Percentiles rank a stretch among this genome's conserved stretches.
Evolutionary conservation across 2,329 filamentous ascomycete genomes (phyloP).

Genomic region (Grosmannia huntii): DNA sequence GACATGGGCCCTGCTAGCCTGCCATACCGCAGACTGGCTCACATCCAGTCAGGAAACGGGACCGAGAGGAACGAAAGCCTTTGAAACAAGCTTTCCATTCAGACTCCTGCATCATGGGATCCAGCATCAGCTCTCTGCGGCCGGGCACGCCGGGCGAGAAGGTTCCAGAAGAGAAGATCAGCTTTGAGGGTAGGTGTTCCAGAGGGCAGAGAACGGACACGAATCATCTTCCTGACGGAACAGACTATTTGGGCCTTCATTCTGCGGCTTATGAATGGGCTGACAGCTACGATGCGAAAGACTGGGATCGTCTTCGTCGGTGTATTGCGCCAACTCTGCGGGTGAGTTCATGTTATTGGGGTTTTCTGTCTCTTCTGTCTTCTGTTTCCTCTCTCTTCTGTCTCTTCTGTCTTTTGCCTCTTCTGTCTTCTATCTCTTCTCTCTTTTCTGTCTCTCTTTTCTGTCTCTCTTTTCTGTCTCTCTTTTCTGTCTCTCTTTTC

Average conservation of each 20-base stretch:
- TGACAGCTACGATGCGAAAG: constrained; percentile 53
- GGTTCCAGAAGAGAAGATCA: constrained; percentile 1
- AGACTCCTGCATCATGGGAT: constrained; percentile 7
- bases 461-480: too few relatives aligned
- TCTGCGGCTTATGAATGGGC: constrained; percentile 47
- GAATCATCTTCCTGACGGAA: background rate
- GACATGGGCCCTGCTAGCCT: background rate
- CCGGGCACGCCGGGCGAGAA: background rate
- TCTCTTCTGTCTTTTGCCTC: background rate
- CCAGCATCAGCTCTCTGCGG: constrained; percentile 5
- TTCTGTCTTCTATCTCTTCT: too few relatives aligned
- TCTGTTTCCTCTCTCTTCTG: background rate
- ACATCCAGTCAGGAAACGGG: background rate
- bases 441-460: too few relatives aligned
- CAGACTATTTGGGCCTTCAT: constrained; percentile 37
- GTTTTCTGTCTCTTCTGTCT: too few relatives aligned
- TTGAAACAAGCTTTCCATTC: background rate
- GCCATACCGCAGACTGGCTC: background rate
- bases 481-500: too few relatives aligned
- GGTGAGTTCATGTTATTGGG: constrained; percentile 17
- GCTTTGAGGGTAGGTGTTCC: constrained; percentile 9
- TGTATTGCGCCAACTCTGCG: constrained; percentile 49
- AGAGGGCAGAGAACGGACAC: too few relatives aligned
- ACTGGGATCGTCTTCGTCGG: constrained; percentile 46
- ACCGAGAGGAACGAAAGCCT: too few relatives aligned